These are phyloP conservation scores for Suhomyces atakaporum DNA, from an alignment of 1,139 yeast genomes.

Conservation along the genomic window DNA sequence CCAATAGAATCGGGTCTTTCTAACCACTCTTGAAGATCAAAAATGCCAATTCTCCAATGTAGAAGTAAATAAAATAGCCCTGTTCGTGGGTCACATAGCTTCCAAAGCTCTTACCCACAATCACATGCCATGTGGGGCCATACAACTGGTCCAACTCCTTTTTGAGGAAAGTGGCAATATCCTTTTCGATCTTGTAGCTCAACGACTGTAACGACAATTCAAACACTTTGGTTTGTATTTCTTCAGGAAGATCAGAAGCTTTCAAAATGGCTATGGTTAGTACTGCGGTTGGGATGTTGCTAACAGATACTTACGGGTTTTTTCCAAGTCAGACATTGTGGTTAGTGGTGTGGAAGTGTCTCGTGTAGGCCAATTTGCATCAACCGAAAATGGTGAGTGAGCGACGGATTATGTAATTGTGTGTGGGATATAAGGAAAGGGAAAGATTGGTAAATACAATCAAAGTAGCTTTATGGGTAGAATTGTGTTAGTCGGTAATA, in stretches of 20 bases:
- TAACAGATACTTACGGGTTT: conserved; percentile 12
- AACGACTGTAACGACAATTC: conserved; percentile 58
- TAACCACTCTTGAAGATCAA: conserved; percentile 76
- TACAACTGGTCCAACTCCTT: conserved; percentile 61
- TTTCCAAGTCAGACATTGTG: conserved; percentile 11
- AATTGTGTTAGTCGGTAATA: not conserved
- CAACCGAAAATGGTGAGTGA: conserved; percentile 1
- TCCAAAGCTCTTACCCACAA: conserved; percentile 92
- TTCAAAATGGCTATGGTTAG: conserved; percentile 45
- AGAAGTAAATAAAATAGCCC: conserved; percentile 82
- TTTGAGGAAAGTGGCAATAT: conserved; percentile 79
- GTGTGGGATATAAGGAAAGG: not conserved
- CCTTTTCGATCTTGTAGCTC: conserved; percentile 58
- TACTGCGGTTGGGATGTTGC: not conserved
- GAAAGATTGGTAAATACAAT: not conserved
- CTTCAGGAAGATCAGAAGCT: conserved; percentile 55
- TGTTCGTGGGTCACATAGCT: conserved; percentile 89
- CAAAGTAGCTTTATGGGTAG: not conserved
- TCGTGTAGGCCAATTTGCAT: conserved; percentile 6
- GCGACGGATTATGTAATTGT: not conserved
- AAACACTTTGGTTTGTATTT: conserved; percentile 58
- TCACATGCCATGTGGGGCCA: conserved; percentile 93
- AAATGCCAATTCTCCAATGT: conserved; percentile 78
- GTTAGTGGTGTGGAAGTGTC: not conserved
- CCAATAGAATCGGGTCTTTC: no score